A percentile compares a stretch with the other conserved stretches of the same genome.
These are phyloP conservation scores for Boehmeria nivea DNA, from an alignment of 306 rosid genomes.

Conservation along the genomic window DNA sequence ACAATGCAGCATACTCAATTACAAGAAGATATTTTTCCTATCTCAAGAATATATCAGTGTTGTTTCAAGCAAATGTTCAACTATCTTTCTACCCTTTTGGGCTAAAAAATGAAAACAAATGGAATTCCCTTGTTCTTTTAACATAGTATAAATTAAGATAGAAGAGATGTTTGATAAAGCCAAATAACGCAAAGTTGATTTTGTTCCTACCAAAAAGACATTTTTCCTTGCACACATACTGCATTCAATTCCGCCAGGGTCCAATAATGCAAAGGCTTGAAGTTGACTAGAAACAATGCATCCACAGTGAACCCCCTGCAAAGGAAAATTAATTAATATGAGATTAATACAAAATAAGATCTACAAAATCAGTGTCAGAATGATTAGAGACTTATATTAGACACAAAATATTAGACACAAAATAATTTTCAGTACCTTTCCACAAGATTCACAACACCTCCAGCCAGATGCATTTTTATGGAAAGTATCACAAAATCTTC, in stretches of 20 bases:
- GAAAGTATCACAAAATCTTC: constrained; percentile 87
- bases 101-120: constrained; percentile 1
- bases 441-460: constrained; percentile 93
- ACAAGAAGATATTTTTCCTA: constrained; percentile 17
- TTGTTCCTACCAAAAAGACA: constrained; percentile 56
- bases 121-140: neutral
- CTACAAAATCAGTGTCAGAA: neutral
- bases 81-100: neutral
- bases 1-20: constrained; percentile 33
- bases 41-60: constrained; percentile 10
- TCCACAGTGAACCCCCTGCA: constrained; percentile 96
- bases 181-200: neutral
- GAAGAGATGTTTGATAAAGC: neutral
- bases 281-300: constrained; percentile 71
- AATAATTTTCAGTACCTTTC: constrained; percentile 60
- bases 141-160: constrained; percentile 7
- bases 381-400: constrained; percentile 1
- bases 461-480: constrained; percentile 84
- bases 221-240: constrained; percentile 79
- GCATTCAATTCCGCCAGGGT: constrained; percentile 98
- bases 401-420: constrained; percentile 12
- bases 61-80: too few relatives aligned
- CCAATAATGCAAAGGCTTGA: constrained; percentile 63
- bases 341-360: neutral
- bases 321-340: constrained; percentile 27